Base-by-base conservation (phyloP, 2,329 filamentous ascomycete species). In the Xylariales sp. region DNA sequence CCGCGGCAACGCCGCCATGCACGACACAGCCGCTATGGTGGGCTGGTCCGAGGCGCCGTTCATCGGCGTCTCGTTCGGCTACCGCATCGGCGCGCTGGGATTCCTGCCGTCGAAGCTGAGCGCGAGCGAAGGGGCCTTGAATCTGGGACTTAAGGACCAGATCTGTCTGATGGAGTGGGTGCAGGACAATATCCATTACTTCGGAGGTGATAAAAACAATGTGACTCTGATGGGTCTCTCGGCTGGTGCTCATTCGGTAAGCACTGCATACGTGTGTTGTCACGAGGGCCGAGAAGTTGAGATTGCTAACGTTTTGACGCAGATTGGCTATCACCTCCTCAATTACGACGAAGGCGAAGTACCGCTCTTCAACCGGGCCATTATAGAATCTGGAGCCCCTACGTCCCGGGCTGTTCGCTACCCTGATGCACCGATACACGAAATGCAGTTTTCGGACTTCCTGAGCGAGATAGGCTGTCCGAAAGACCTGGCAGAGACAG, bases 281-380 rank as follows among this genome's bases (percentile, higher is more conserved):
- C 31, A 14, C 8, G 17, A 20, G 20, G 5, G 10, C 33, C 28
- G 19, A 35, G 5, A 4, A 16, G 5, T n/a, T 19, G 8, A 16
- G n/a, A n/a, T n/a, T n/a, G n/a, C n/a, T n/a, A n/a, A n/a, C n/a
- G n/a, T n/a, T n/a, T n/a, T n/a, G n/a, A n/a, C n/a, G n/a, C 14
- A 76, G 69, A 74, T 80, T 31, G 74, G 72, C 0, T 74, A 80
- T 42, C 74, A 78, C 43, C 57, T 79, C 4, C 63, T 77, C 32
- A 34, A 56, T 40, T 61, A 57, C 18, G 47, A 56, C 62, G 45
- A 70, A 56, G 24, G 64, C 6, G 45, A 48, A 5, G 37, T 39
- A 14, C 60, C 64, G 20, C 47, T 53, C 37, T 61, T 66, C 45
- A 54, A 58, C 27, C 53, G 57, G 34, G 60, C 48, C n/a, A 57